A percentile compares a stretch with the other conserved stretches of the same genome.
Evolutionary conservation across 352 stramenopile genomes (phyloP).

Genomic region (Globisporangium apiculatum): DNA sequence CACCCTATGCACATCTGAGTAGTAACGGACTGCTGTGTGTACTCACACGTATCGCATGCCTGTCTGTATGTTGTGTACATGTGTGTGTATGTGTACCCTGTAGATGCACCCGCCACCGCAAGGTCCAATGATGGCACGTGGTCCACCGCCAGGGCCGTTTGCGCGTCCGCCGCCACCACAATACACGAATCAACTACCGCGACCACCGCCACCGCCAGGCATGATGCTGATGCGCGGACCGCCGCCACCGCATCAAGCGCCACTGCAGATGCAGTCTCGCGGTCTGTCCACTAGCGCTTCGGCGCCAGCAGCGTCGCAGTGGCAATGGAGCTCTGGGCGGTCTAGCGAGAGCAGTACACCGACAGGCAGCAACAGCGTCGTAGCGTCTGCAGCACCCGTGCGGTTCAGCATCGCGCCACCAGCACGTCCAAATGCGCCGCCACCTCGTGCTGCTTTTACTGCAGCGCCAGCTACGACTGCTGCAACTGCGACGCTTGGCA

Average conservation of each 20-base stretch:
- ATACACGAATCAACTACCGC: conserved; percentile 2
- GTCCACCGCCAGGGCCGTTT: conserved; percentile 1
- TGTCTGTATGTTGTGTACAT: background rate
- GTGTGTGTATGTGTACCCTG: background rate
- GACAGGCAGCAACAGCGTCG: conserved; percentile 11
- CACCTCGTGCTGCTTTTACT: conserved; percentile 8
- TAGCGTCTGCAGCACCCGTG: conserved; percentile 25
- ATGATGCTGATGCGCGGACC: conserved; percentile 4
- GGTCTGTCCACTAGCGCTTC: background rate
- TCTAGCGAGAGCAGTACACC: background rate
- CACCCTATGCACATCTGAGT: background rate
- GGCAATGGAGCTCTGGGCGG: conserved; percentile 63
- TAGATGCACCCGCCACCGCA: conserved; percentile 32
- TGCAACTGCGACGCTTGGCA: conserved; percentile 17
- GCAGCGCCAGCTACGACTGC: conserved; percentile 9
- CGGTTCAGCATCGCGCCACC: conserved; percentile 32
- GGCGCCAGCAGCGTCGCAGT: conserved; percentile 26
- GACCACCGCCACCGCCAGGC: conserved; percentile 1
- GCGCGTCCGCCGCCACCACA: conserved; percentile 5
- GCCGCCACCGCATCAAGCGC: conserved; percentile 10
- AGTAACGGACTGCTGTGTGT: background rate
- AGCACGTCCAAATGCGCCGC: conserved; percentile 9
- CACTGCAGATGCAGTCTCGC: conserved; percentile 11
- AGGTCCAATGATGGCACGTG: conserved; percentile 14
- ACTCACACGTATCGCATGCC: background rate